Evolutionary conservation across 1,284 basidiomycete genomes (phyloP).

Genomic region (Pterulicium gracile): DNA sequence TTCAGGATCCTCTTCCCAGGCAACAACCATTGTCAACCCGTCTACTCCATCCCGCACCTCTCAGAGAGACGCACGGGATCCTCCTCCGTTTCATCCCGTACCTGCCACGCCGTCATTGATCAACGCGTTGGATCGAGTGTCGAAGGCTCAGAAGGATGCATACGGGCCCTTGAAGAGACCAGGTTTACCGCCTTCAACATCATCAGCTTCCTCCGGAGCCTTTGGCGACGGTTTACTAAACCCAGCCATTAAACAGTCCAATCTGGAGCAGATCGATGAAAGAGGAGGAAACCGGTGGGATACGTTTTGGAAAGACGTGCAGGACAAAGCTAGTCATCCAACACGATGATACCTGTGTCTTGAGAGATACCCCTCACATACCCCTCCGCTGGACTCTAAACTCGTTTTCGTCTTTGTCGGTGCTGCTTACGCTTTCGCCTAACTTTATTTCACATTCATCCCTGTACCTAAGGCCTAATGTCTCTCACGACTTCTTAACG

Average conservation of each 20-base stretch:
- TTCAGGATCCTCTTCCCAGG: slow-evolving; percentile 8
- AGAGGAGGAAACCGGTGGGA: slow-evolving; percentile 27
- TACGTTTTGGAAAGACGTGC: slow-evolving; percentile 37
- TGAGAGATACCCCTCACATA: background rate
- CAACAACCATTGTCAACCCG: slow-evolving; percentile 6
- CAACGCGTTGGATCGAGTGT: slow-evolving; percentile 44
- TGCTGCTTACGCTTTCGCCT: no score
- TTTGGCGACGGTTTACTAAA: slow-evolving; percentile 5
- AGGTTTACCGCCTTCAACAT: slow-evolving; percentile 6
- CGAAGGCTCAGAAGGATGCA: slow-evolving; percentile 40
- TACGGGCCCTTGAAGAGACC: slow-evolving; percentile 18
- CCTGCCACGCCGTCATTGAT: slow-evolving; percentile 54
- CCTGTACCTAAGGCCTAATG: no score
- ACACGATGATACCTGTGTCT: background rate
- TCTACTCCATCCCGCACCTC: slow-evolving; percentile 10
- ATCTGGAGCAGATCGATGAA: slow-evolving; percentile 12
- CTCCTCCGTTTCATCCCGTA: slow-evolving; percentile 26
- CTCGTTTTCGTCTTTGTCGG: no score
- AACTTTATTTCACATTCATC: no score
- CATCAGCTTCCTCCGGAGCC: background rate
- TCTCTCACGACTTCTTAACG: no score
- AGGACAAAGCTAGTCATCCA: slow-evolving; percentile 20
- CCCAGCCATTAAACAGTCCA: slow-evolving; percentile 10
- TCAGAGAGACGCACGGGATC: slow-evolving; percentile 8
- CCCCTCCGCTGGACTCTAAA: no score